Conservation (phyloP, 129 eudicot genomes). For the Flaveria linearis region DNA sequence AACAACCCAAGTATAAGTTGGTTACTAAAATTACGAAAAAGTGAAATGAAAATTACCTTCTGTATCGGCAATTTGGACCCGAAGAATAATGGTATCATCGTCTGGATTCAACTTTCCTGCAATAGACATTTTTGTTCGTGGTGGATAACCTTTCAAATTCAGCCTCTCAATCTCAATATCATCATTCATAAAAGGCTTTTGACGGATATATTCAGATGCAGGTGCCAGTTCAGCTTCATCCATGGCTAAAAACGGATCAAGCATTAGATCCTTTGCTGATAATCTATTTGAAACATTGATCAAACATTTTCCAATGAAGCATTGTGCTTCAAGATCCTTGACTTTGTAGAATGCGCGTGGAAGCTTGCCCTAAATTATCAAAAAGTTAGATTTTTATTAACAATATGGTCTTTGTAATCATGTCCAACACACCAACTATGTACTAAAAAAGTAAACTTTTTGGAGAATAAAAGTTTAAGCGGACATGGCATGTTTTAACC, state of each 20-base stretch:
- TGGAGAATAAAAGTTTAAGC: not conserved
- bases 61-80: slow-evolving; percentile 66
- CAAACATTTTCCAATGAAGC: slow-evolving; percentile 72
- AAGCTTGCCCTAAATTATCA: slow-evolving; percentile 50
- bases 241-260: slow-evolving; percentile 58
- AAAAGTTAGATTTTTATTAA: not conserved
- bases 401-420: not conserved
- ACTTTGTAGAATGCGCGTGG: slow-evolving; percentile 80
- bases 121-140: slow-evolving; percentile 71
- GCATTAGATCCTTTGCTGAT: slow-evolving; percentile 68
- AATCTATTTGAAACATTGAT: slow-evolving; percentile 61
- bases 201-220: slow-evolving; percentile 25
- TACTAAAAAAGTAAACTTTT: not conserved
- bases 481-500: not conserved
- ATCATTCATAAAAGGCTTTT: slow-evolving; percentile 63
- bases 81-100: slow-evolving; percentile 65
- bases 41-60: slow-evolving; percentile 46
- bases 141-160: slow-evolving; percentile 44
- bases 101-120: slow-evolving; percentile 82
- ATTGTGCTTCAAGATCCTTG: slow-evolving; percentile 64
- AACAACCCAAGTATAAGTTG: not conserved
- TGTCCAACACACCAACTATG: not conserved
- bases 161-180: slow-evolving; percentile 51
- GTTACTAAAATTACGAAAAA: not conserved
- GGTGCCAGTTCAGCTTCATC: slow-evolving; percentile 32